Percentiles rank a stretch among this genome's conserved stretches.
Evolutionary conservation across 176 grass and related monocot genomes (phyloP).

Genomic region (Avena sativa): DNA sequence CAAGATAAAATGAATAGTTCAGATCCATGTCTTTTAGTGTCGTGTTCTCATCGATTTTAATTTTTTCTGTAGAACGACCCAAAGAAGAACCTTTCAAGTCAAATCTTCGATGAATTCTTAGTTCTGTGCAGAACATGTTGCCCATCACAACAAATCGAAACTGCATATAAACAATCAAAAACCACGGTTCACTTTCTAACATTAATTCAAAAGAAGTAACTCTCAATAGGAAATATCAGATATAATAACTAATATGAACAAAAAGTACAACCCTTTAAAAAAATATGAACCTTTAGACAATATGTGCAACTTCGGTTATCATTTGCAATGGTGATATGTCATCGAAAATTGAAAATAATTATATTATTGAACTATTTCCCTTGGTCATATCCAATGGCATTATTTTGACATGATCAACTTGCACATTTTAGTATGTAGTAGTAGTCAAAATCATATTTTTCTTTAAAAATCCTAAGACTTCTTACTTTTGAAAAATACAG

Average conservation of each 20-base stretch:
- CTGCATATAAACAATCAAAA: conserved; percentile 50
- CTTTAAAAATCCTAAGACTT: background rate
- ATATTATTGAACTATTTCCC: background rate
- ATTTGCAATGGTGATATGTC: background rate
- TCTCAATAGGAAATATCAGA: background rate
- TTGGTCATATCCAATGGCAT: background rate
- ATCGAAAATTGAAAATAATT: background rate
- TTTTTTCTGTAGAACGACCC: conserved; percentile 87
- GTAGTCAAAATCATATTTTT: background rate
- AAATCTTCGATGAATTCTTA: conserved; percentile 92
- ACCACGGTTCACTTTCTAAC: background rate
- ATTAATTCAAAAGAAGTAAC: background rate
- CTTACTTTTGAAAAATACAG: background rate
- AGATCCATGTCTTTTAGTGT: conserved; percentile 98
- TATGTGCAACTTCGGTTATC: background rate
- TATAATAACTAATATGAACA: background rate
- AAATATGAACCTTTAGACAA: background rate
- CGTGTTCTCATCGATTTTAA: conserved; percentile 97
- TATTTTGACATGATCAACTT: background rate
- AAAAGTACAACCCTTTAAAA: background rate
- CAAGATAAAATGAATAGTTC: conserved; percentile 93
- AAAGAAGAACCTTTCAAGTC: conserved; percentile 98
- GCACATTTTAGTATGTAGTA: background rate
- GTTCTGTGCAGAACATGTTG: conserved; percentile 99
- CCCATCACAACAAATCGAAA: conserved; percentile 99